A percentile compares a stretch with the other conserved stretches of the same genome.
Conservation (phyloP, 2,329 filamentous ascomycete genomes). For the Arthrobotrys pseudoclavata region DNA sequence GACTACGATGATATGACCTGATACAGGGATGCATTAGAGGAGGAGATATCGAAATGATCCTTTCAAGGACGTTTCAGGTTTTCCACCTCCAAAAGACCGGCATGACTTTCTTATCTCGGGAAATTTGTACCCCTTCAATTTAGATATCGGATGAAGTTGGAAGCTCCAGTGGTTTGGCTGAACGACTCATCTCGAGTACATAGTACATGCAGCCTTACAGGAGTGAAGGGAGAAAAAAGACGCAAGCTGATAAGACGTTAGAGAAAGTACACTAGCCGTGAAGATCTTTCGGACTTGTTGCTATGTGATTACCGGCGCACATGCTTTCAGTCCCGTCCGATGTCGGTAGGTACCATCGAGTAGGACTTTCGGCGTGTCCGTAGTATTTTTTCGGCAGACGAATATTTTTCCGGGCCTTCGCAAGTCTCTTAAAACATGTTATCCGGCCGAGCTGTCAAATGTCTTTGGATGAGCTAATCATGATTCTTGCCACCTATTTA, state of each 20-base stretch:
- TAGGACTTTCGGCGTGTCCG: constrained; percentile 19
- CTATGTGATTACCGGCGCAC: constrained; percentile 25
- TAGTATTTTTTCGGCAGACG: constrained; percentile 29
- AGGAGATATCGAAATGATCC: constrained; percentile 32
- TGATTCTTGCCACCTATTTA: constrained; percentile 32
- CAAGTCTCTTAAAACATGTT: constrained; percentile 3
- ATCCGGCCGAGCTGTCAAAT: constrained; percentile 28
- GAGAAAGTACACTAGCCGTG: constrained; percentile 12
- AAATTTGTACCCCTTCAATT: constrained; percentile 44
- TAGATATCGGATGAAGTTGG: constrained; percentile 59
- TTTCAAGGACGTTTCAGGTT: constrained; percentile 41
- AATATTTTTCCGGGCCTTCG: constrained; percentile 41
- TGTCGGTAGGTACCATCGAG: neutral
- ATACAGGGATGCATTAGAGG: constrained; percentile 42
- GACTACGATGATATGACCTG: constrained; percentile 50
- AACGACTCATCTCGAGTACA: constrained; percentile 7
- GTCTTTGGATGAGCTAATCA: constrained; percentile 40
- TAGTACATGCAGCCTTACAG: constrained; percentile 26
- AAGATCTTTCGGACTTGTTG: constrained; percentile 27
- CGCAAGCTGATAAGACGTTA: constrained; percentile 39
- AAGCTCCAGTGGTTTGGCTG: constrained; percentile 15
- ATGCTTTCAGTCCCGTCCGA: constrained; percentile 28
- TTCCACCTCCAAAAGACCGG: constrained; percentile 25
- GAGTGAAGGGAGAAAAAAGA: constrained; percentile 33
- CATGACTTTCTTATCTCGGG: constrained; percentile 58